A percentile compares a stretch with the other conserved stretches of the same genome.
Evolutionary conservation across 2,329 filamentous ascomycete genomes (phyloP).

Genomic region (Penicillium expansum): DNA sequence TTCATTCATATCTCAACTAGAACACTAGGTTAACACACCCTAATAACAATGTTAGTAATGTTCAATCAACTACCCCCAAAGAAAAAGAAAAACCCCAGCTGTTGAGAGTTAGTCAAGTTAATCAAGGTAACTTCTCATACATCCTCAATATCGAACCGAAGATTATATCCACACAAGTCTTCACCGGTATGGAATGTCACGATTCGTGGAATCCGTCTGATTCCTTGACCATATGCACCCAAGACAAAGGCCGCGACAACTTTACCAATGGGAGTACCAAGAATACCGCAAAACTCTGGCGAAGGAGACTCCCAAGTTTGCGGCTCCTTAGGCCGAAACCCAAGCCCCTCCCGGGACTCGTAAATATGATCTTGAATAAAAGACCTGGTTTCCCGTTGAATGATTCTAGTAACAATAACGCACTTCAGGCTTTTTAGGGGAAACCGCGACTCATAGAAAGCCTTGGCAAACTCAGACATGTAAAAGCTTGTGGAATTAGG

Average conservation of each 20-base stretch:
- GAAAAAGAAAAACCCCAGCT: background rate
- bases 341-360: background rate
- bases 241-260: conserved; percentile 2
- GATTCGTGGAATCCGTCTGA: conserved; percentile 7
- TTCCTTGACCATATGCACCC: conserved; percentile 6
- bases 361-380: background rate
- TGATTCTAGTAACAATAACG: background rate
- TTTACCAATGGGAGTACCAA: conserved; percentile 13
- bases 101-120: background rate
- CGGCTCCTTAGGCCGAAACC: background rate
- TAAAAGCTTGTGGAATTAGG: background rate
- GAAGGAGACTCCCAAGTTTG: conserved; percentile 5
- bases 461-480: conserved; percentile 4
- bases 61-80: background rate
- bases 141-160: conserved; percentile 6
- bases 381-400: background rate
- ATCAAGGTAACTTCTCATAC: background rate
- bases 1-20: background rate
- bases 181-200: background rate
- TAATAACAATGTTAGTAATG: background rate
- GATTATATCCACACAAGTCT: background rate
- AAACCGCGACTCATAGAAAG: conserved; percentile 1
- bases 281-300: conserved; percentile 2
- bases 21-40: too few relatives aligned
- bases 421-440: background rate